phyloP scores from a whole-genome alignment of 306 rosid species.

The Vicia faba region DNA sequence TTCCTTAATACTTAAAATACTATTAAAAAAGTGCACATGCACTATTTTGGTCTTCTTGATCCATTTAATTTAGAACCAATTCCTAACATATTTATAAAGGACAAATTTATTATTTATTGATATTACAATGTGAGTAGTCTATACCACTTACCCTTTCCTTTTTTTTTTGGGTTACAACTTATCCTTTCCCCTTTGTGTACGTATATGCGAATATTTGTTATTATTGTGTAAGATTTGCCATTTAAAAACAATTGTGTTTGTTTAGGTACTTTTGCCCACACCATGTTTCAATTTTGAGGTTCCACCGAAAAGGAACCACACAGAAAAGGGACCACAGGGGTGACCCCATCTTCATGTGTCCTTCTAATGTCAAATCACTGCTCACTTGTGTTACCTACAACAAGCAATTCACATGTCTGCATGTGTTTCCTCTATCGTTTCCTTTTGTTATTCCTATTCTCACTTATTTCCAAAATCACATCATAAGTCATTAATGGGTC shows the following conservation, averaged over 20 bases:
- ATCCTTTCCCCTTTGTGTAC: conserved; percentile 14
- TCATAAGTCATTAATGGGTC: too few species aligned
- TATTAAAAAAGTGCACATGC: too few species aligned
- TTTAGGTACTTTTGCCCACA: conserved; percentile 28
- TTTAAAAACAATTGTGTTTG: conserved; percentile 4
- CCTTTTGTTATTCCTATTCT: not conserved
- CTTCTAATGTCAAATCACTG: conserved; percentile 36
- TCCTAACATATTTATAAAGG: too few species aligned
- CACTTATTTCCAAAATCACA: too few species aligned
- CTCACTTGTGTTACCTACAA: not conserved
- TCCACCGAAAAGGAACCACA: conserved; percentile 20
- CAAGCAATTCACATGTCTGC: conserved; percentile 41
- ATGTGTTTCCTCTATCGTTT: conserved; percentile 25
- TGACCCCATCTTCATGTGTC: conserved; percentile 45
- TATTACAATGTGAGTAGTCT: too few species aligned
- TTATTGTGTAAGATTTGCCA: not conserved
- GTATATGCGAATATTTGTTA: conserved; percentile 7
- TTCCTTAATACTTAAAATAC: too few species aligned
- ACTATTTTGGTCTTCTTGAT: too few species aligned
- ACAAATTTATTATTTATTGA: too few species aligned
- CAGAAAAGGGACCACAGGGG: conserved; percentile 24
- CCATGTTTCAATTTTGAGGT: conserved; percentile 29
- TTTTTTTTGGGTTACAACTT: not conserved
- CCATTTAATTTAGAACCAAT: too few species aligned
- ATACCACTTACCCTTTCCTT: too few species aligned